Conservation (phyloP, 2,329 filamentous ascomycete genomes). For the Penicillium sclerotiorum region DNA sequence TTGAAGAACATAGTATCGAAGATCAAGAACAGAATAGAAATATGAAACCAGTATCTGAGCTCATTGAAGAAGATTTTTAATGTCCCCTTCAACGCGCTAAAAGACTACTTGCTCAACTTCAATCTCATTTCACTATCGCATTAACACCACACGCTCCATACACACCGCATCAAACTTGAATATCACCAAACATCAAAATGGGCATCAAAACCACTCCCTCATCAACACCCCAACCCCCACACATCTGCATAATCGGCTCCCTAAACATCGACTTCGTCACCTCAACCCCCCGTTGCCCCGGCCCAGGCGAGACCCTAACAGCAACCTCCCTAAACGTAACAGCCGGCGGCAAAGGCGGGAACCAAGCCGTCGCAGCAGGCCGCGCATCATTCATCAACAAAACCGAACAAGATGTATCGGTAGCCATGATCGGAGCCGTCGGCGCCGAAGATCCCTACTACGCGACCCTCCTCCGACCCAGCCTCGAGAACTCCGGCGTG, state of each 20-base stretch:
- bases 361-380: constrained; percentile 25
- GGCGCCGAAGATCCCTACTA: constrained; percentile 62
- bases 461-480: constrained; percentile 56
- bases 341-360: constrained; percentile 27
- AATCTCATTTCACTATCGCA: background rate
- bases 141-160: background rate
- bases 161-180: background rate
- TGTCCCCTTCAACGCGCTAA: background rate
- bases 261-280: constrained; percentile 89
- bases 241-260: constrained; percentile 79
- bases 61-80: no score
- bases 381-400: constrained; percentile 21
- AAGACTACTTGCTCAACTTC: background rate
- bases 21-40: background rate
- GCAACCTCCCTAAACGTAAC: constrained; percentile 72
- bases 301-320: constrained; percentile 79
- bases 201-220: constrained; percentile 5
- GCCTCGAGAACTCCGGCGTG: constrained; percentile 61
- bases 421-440: constrained; percentile 71
- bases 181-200: constrained; percentile 10
- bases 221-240: constrained; percentile 1
- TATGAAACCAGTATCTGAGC: background rate
- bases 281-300: constrained; percentile 75
- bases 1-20: background rate
- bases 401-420: constrained; percentile 47